Evolutionary conservation across 768 basidiomycete genomes (phyloP).

Genomic region (Hygrophorus pudorinus): DNA sequence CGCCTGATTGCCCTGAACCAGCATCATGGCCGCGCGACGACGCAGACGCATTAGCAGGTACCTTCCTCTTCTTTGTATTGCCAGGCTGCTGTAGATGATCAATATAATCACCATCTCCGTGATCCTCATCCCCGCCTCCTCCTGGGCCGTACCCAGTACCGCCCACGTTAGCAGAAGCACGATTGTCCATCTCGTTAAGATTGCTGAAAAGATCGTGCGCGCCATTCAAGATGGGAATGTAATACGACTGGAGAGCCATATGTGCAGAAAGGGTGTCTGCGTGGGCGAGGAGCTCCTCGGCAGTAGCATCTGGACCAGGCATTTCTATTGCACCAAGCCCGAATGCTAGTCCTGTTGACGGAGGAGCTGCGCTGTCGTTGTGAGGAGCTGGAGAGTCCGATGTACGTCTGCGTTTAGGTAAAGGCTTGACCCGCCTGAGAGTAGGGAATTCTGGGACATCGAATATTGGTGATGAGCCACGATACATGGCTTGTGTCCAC

Average conservation of each 20-base stretch:
- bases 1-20: slow-evolving; percentile 10
- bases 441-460: slow-evolving; percentile 56
- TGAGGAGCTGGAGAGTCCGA: slow-evolving; percentile 5
- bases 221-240: slow-evolving; percentile 45
- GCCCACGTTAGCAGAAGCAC: not conserved
- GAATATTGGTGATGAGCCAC: slow-evolving; percentile 48
- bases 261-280: slow-evolving; percentile 48
- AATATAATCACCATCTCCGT: slow-evolving; percentile 49
- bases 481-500: slow-evolving; percentile 33
- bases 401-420: slow-evolving; percentile 67
- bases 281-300: slow-evolving; percentile 50
- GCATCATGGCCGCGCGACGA: slow-evolving; percentile 35
- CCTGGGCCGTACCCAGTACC: slow-evolving; percentile 8
- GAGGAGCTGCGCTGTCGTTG: not conserved
- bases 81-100: slow-evolving; percentile 69
- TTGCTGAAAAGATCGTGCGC: slow-evolving; percentile 32
- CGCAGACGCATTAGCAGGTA: slow-evolving; percentile 57
- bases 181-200: slow-evolving; percentile 8
- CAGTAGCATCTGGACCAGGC: slow-evolving; percentile 34
- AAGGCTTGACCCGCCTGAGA: slow-evolving; percentile 61
- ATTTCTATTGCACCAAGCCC: slow-evolving; percentile 16
- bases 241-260: slow-evolving; percentile 53
- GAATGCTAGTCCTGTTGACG: not conserved
- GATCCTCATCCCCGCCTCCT: slow-evolving; percentile 30
- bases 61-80: slow-evolving; percentile 85